These are phyloP conservation scores for Lachancea dasiensis DNA, from an alignment of 805 yeast genomes.

Conservation along the genomic window DNA sequence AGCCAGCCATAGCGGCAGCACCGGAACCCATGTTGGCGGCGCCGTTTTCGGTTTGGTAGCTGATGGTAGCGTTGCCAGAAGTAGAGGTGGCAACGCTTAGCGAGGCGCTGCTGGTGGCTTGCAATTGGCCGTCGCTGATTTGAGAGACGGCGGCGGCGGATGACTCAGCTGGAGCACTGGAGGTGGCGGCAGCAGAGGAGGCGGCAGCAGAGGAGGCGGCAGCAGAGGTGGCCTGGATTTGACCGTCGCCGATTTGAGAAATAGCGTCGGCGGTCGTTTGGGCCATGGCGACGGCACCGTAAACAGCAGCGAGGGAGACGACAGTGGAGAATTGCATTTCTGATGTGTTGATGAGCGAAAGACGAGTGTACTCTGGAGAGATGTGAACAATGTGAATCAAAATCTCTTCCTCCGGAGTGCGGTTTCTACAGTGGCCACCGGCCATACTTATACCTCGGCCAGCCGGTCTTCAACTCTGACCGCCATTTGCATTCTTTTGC, in stretches of 20 bases:
- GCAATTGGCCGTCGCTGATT: slow-evolving; percentile 36
- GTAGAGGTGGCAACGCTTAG: slow-evolving; percentile 12
- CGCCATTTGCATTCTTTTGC: too few species aligned
- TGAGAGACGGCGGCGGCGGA: slow-evolving; percentile 38
- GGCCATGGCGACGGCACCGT: slow-evolving; percentile 26
- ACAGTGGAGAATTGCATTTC: slow-evolving; percentile 38
- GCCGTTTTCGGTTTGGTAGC: slow-evolving; percentile 18
- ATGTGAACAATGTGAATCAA: too few species aligned
- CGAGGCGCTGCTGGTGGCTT: slow-evolving; percentile 20
- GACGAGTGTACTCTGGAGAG: not conserved
- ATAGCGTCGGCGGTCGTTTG: slow-evolving; percentile 30
- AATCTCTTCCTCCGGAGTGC: too few species aligned
- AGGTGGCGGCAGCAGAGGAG: slow-evolving; percentile 28
- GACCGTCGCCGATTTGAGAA: too few species aligned
- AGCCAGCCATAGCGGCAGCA: slow-evolving; percentile 21
- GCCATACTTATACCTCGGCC: too few species aligned
- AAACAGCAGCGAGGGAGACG: slow-evolving; percentile 32
- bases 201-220: slow-evolving; percentile 33
- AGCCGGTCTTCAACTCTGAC: too few species aligned
- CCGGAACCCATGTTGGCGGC: slow-evolving; percentile 18
- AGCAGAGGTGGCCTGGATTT: too few species aligned
- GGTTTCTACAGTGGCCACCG: too few species aligned
- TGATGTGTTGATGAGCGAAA: not conserved
- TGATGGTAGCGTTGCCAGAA: slow-evolving; percentile 18
- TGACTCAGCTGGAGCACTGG: slow-evolving; percentile 13